These are phyloP conservation scores for Aspergillus persii DNA, from an alignment of 2,329 filamentous ascomycete species.

Conservation along the genomic window DNA sequence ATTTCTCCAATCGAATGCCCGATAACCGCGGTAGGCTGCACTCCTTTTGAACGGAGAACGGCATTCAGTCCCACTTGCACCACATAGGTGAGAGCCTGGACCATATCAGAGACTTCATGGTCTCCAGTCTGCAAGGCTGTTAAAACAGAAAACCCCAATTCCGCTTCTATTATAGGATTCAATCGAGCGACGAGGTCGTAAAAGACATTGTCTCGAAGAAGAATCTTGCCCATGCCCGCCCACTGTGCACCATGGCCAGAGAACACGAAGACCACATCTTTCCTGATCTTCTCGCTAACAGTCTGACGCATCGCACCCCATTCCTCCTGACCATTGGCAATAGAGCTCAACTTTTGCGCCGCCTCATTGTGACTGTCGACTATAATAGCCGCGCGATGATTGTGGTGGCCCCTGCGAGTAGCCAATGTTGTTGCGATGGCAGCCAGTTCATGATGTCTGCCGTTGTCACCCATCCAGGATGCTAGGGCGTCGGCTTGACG, in stretches of 20 bases:
- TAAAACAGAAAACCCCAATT: constrained; percentile 12
- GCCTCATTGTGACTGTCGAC: constrained; percentile 22
- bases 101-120: constrained; percentile 6
- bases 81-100: constrained; percentile 25
- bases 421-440: not conserved
- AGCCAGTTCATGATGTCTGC: not conserved
- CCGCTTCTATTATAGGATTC: constrained; percentile 23
- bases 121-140: constrained; percentile 1
- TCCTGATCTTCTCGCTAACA: constrained; percentile 10
- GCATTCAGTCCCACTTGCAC: constrained; percentile 34
- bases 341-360: constrained; percentile 16
- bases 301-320: too few species aligned
- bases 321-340: constrained; percentile 3
- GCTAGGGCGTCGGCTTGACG: not conserved
- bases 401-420: not conserved
- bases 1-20: constrained; percentile 47
- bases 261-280: constrained; percentile 35
- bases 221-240: constrained; percentile 39
- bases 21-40: constrained; percentile 37
- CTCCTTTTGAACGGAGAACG: constrained; percentile 30
- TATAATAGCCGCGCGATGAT: constrained; percentile 2
- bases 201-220: constrained; percentile 23
- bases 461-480: not conserved
- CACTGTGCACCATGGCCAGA: constrained; percentile 46
- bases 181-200: constrained; percentile 22